Conservation (phyloP, 208 protist genomes). For the Porcisia hertigi region DNA sequence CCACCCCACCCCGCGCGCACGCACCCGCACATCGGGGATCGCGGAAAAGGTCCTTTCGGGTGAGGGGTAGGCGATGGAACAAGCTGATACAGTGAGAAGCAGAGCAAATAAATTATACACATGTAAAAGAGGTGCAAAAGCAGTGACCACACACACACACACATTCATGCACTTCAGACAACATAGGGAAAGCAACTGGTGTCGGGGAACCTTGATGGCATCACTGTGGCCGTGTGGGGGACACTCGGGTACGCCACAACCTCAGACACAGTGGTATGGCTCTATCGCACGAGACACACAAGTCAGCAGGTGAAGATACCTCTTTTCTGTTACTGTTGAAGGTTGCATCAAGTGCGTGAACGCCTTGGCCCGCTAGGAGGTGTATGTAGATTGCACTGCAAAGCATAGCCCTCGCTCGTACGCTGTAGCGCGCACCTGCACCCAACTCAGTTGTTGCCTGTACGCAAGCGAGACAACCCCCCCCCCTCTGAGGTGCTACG, state of each 20-base stretch:
- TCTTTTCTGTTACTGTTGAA: neutral
- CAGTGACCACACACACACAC: neutral
- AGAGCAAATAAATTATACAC: neutral
- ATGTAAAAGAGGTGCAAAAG: neutral
- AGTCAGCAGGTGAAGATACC: neutral
- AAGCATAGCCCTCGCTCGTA: neutral
- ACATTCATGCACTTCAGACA: too few relatives aligned
- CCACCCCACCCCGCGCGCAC: neutral
- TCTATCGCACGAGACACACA: slow-evolving; percentile 12
- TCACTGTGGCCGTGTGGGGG: neutral
- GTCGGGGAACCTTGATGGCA: neutral
- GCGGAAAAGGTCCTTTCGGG: neutral
- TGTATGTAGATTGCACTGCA: neutral
- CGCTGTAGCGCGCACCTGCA: neutral
- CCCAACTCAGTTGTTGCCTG: neutral
- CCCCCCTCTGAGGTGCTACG: slow-evolving; percentile 17
- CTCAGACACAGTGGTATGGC: neutral
- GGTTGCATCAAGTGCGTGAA: neutral
- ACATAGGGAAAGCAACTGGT: neutral
- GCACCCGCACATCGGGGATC: neutral
- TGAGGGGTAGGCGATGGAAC: slow-evolving; percentile 3
- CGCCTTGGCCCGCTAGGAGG: neutral
- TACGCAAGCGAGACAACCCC: neutral
- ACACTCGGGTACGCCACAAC: neutral
- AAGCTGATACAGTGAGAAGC: neutral